phyloP scores from a whole-genome alignment of 1,284 basidiomycete genomes.

The Leccinum fallax region DNA sequence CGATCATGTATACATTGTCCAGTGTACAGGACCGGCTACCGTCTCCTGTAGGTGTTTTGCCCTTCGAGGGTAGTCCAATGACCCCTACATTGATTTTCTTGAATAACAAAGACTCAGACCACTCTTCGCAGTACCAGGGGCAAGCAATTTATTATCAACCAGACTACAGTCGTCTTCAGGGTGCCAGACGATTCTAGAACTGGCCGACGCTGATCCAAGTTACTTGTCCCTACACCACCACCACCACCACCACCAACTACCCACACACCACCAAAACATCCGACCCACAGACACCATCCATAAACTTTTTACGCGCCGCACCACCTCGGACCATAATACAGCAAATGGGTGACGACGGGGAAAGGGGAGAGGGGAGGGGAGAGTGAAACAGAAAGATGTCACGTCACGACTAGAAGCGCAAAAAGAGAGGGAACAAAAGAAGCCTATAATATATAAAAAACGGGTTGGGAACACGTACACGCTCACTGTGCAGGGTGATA shows the following conservation, averaged over 20 bases:
- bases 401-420: slow-evolving; percentile 25
- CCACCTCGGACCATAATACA: slow-evolving; percentile 24
- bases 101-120: neutral
- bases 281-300: slow-evolving; percentile 16
- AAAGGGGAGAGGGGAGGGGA: neutral
- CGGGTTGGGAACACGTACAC: slow-evolving; percentile 25
- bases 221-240: neutral
- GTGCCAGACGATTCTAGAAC: slow-evolving; percentile 6
- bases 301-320: slow-evolving; percentile 15
- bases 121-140: neutral
- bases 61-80: neutral
- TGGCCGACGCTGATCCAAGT: slow-evolving; percentile 1
- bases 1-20: neutral
- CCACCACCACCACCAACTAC: slow-evolving; percentile 8
- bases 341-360: neutral
- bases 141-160: slow-evolving; percentile 20
- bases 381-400: slow-evolving; percentile 14
- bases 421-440: slow-evolving; percentile 13
- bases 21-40: neutral
- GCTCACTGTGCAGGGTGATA: slow-evolving; percentile 12
- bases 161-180: slow-evolving; percentile 10
- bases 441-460: slow-evolving; percentile 36
- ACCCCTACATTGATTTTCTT: neutral
- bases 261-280: slow-evolving; percentile 14
- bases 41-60: neutral